These are phyloP conservation scores for Torulaspora globosa DNA, from an alignment of 1,139 yeast genomes.

Conservation along the genomic window DNA sequence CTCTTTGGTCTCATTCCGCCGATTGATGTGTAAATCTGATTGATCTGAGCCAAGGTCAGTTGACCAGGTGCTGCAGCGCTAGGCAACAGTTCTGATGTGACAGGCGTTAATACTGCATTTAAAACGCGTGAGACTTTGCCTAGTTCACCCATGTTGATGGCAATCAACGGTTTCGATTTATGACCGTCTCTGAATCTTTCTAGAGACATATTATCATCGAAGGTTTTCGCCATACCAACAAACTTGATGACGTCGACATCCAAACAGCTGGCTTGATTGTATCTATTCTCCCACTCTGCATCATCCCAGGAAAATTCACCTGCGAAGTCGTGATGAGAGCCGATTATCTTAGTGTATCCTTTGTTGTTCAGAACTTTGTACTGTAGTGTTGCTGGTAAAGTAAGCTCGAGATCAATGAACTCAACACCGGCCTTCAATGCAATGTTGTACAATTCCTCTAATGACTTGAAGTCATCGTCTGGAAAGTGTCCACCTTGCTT, in stretches of 20 bases:
- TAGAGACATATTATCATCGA: conserved; percentile 65
- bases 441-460: conserved; percentile 51
- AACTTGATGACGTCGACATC: conserved; percentile 77
- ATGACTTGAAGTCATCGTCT: conserved; percentile 46
- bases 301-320: conserved; percentile 63
- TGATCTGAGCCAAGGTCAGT: conserved; percentile 57
- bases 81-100: conserved; percentile 65
- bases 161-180: conserved; percentile 62
- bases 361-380: conserved; percentile 46
- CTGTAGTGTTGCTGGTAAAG: conserved; percentile 38
- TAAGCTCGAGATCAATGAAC: conserved; percentile 52
- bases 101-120: conserved; percentile 76
- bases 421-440: conserved; percentile 69
- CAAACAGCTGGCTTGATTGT: conserved; percentile 58
- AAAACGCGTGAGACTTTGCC: conserved; percentile 80
- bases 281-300: conserved; percentile 70
- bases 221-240: conserved; percentile 66
- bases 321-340: conserved; percentile 71
- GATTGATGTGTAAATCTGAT: conserved; percentile 52
- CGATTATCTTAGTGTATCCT: conserved; percentile 67
- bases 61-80: conserved; percentile 76
- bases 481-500: conserved; percentile 83
- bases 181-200: conserved; percentile 62
- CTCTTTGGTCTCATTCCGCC: conserved; percentile 58
- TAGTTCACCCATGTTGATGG: conserved; percentile 70